These are phyloP conservation scores for Flaveria linearis DNA, from an alignment of 129 eudicot species.

Conservation along the genomic window DNA sequence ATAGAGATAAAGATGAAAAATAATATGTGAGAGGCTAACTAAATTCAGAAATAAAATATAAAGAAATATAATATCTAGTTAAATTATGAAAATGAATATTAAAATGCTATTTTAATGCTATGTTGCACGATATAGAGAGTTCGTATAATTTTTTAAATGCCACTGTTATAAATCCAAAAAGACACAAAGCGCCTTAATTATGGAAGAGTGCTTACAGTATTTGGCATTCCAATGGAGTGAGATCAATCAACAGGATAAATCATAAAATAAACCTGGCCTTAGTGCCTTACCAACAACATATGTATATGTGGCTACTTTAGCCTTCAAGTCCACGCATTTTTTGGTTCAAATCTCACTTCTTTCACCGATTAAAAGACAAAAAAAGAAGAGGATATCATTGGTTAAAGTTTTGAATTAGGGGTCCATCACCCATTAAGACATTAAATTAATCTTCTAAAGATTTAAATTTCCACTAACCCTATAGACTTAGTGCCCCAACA, in stretches of 20 bases:
- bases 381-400: slow-evolving; percentile 29
- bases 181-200: slow-evolving; percentile 18
- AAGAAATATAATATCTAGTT: too few relatives aligned
- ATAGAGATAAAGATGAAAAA: too few relatives aligned
- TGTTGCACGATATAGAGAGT: not conserved
- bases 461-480: slow-evolving; percentile 54
- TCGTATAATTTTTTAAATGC: not conserved
- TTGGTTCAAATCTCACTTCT: slow-evolving; percentile 29
- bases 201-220: slow-evolving; percentile 2
- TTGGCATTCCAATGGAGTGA: slow-evolving; percentile 8
- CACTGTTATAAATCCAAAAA: not conserved
- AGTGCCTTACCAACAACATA: slow-evolving; percentile 33
- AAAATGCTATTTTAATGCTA: too few relatives aligned
- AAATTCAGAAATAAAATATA: too few relatives aligned
- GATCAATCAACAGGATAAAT: slow-evolving; percentile 28
- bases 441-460: slow-evolving; percentile 32
- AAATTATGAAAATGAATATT: too few relatives aligned
- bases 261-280: slow-evolving; percentile 16
- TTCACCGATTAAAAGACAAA: slow-evolving; percentile 29
- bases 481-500: slow-evolving; percentile 81
- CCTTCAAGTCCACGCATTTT: slow-evolving; percentile 37
- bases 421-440: slow-evolving; percentile 44
- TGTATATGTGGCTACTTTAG: slow-evolving; percentile 30
- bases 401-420: slow-evolving; percentile 26
- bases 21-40: too few relatives aligned